Base-by-base conservation (phyloP, 805 yeast genomes). In the Candida stauntonica region DNA sequence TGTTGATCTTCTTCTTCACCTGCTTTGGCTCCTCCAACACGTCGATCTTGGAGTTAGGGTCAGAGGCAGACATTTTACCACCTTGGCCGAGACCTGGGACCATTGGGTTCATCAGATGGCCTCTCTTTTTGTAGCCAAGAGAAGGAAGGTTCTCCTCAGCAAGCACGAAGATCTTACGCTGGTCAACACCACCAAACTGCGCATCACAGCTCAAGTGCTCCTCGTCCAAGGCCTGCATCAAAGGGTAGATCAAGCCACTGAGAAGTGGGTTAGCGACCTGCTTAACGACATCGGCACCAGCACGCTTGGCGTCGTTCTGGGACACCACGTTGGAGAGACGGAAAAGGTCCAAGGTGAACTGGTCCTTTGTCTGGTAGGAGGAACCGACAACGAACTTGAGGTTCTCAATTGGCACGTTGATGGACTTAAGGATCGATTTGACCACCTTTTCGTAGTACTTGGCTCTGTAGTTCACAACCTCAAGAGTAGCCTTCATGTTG, bases 281-380 rank as follows among this genome's bases (percentile, higher is more conserved):
- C 62, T 93, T 93, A 46, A 93, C 99, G 39, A 93, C 99, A 64
- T 93, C 99, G 9, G 99, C 98, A 62, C 99, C 99, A 2, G 99
- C 99, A 63, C 99, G 80, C 68, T 86, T 86, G 44, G 98, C 96
- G 60, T 89, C 98, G 60, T 91, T 89, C 66, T 86, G 96, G 17
- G 95, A 80, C 20, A 87, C 96, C 32, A 68, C 61, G 62, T 91
- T 93, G 33, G 94, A 74, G 57, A 93, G 63, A 62, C 79, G 80
- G 77, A 89, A 93, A 29, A 93, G 65, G 57, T 93, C 99, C 79
- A 93, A 60, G 7, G 95, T 84, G 68, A 86, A 93, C 26, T 84
- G 79, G 7, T 80, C 72, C 17, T 73, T 63, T 39, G 81, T 68
- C 67, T 93, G 98, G 70, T 88, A 93, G n/a, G 86, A 77, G 6